Base-by-base conservation (phyloP, 768 basidiomycete genomes). In the Gymnopilus dilepis region DNA sequence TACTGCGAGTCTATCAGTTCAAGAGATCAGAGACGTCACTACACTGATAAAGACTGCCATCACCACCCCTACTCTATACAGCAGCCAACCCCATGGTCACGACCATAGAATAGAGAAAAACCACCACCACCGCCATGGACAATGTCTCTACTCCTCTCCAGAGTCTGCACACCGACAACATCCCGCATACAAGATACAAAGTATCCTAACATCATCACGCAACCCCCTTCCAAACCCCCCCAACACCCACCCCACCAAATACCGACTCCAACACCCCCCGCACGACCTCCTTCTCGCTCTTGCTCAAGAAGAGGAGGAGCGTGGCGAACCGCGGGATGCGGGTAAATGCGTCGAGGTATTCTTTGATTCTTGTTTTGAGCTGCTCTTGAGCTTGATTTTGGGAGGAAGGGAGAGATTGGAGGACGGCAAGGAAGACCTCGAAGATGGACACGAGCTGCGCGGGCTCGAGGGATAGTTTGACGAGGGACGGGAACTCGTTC, bases 401-500 rank as follows among this genome's bases (percentile, higher is more conserved):
- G 1, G 54, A 12, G 5, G 45, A 9, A 19, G 56, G 15, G n/a
- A 33, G 17, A 15, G 50, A 52, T 28, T 26, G 64, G 58, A 80
- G 71, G 11, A 73, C 66, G 0, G 68, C 67, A 7, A 69, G 71
- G 64, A 92, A 84, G 2, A 80, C 82, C 28, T 78, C 74, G 24
- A 93, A 70, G 21, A 93, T 77, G 0, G 85, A 83, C 2, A 78
- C 77, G 17, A 94, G 81, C 26, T 90, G 67, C 1, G 79, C 67
- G 0, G 92, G 84, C 43, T 94, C 92, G 31, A 94, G 78, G 0
- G 90, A 90, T 0, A 79, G 84, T 66, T 88, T 82, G 74, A 90
- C 92, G 38, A 94, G 72, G 1, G 78, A 65, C 0, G 91, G 89
- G 26, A 94, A 71, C 17, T 76, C 74, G 7, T 77, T 48, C 0